Base-by-base conservation (phyloP, 148 eudicot genomes). In the Heliosperma pusillum region DNA sequence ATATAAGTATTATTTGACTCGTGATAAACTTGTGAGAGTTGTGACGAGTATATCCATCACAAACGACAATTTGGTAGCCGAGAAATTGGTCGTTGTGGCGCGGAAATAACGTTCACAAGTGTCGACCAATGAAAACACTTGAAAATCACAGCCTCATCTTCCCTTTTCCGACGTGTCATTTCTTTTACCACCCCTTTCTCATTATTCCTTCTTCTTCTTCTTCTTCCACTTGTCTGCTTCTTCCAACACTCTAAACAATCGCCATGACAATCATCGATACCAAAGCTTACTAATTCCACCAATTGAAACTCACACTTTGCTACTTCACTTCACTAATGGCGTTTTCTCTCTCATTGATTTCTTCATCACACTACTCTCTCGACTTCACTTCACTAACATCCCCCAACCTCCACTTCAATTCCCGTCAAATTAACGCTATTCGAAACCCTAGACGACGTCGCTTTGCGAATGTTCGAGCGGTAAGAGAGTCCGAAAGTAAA, bases 401-500 rank as follows among this genome's bases (percentile, higher is more conserved):
- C 13, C 55, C 55, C 19, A 50, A 50, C 11, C 53, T 86, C 9
- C 73, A 61, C 2, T 68, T 47, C 17, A 47, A 11, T 47, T 15
- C 16, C 83, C 24, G 22, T 74, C 1, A 80, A 68, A 66, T 24
- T 21, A 12, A 70, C 22, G 70, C 63, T 62, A 67, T 66, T 12
- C 59, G 25, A 64, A 79, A 73, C 64, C 81, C 74, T 58, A 74
- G 27, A 1, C 17, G 58, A 0, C 29, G 30, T 10, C 26, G 65
- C 1, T 8, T 62, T 19, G 29, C 71, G 20, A 74, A 77, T 60
- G 75, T 84, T 68, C 76, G 80, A 44, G 92, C 91, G 45, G 71
- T 58, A 10, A 78, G 79, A 80, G 85, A 82, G 27, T 69, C 78
- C 25, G 90, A 78, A 8, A 78, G 70, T 19, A 87, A 85, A 29